Evolutionary conservation across 176 grass and related monocot species (phyloP), one percentile per base, ranked within the genome.

Genomic region (Carex scoparia): DNA sequence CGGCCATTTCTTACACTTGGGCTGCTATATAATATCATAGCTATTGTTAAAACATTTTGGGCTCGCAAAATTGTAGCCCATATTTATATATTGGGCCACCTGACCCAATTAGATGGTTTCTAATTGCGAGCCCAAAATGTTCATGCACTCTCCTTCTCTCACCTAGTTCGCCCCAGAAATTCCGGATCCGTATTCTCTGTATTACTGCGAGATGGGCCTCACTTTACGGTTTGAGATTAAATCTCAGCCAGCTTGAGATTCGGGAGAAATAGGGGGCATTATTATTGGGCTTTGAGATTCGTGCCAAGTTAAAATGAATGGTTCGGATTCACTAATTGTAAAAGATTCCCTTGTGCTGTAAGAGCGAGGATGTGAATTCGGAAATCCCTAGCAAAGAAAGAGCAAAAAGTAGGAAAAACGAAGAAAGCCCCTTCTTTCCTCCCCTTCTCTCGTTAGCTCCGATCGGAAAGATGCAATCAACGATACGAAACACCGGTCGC

Each of bases 401-500:
- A 53, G 11, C 0, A 74, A 1, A 11, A 11, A 27, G 10, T 27
- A 74, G n/a, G 10, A 75, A 75, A 54, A 13, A 75, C 18, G 27
- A 53, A 53, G 3, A 30, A 75, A 54, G 27, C 10, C 9, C 27
- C 8, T 65, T 8, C 31, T 27, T 31, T 33, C 67, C 57, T 33
- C 58, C 67, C 57, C n/a, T 38, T 48, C 59, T 16, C 55, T 65
- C 69, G 37, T 35, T 61, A 54, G 19, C 54, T 37, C 57, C 37
- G 6, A 44, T 33, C 72, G 72, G 78, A 69, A 87, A 77, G 74
- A 87, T 90, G 89, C 73, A 81, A 81, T 77, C 65, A 14, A 40
- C 72, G 8, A 69, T 82, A 28, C 84, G 85, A 37, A 77, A 55
- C 81, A 82, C 85, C 18, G 53, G 61, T 30, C 65, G 40, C 57